Base-by-base conservation (phyloP, 441 rosid species). In the Brassica balearica region DNA sequence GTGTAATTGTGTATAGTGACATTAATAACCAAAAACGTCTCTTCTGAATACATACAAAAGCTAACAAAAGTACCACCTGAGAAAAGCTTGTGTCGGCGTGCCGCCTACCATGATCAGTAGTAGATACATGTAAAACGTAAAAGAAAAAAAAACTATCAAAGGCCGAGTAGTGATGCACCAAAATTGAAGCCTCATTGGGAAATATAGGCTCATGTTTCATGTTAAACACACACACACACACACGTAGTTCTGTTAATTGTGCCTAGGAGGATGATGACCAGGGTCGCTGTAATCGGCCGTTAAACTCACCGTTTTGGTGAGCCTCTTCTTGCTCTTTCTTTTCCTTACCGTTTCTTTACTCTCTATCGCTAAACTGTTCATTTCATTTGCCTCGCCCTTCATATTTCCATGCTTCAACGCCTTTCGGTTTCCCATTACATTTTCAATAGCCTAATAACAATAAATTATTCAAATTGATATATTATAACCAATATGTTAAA, bases 211-310 rank as follows among this genome's bases (percentile, higher is more conserved):
- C 59, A 12, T 62, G 7, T 63, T 63, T 62, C 48, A 69, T 56
- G 38, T 61, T 8, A 32, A 3, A 19, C 27, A 20, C 38, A 34
- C 38, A 34, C 8, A 36, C 43, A 53, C 22, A 20, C 11, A 9
- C 3, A 22, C 4, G 8, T 32, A n/a, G 69, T n/a, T 12, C 6
- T 65, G 25, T 70, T 66, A 80, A 9, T 80, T 80, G 36, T 80
- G 83, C 65, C 80, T 75, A 59, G 83, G 83, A 75, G 83, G 80
- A 75, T 80, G 83, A 66, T 80, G 83, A 60, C 60, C 59, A 71
- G 83, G 80, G 61, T 71, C 63, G 14, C 48, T 75, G 65, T 80
- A 80, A 61, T 80, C 83, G 0, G 83, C 80, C 29, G 73, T 75
- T 58, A 80, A 80, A 75, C 80, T 80, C 80, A 29, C 53, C 80